Percentiles rank a stretch among this genome's conserved stretches.
Evolutionary conservation across 441 rosid species (phyloP).

Genomic region (Oxalis stricta): DNA sequence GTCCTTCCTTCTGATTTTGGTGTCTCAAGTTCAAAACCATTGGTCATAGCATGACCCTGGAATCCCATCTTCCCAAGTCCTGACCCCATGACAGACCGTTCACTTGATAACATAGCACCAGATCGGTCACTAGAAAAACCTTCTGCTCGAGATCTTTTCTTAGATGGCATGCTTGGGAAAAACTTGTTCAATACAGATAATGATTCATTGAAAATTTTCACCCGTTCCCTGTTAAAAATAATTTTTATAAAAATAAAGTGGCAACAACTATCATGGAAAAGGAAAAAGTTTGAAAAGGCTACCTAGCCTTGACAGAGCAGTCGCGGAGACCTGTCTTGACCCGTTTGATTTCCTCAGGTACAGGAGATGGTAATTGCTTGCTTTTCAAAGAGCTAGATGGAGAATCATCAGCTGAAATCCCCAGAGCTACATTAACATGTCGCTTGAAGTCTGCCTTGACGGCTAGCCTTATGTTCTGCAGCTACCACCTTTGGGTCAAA

Average conservation of each 20-base stretch:
- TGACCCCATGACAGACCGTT: slow-evolving; percentile 46
- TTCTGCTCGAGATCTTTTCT: slow-evolving; percentile 85
- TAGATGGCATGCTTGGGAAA: slow-evolving; percentile 66
- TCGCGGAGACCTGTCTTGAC: slow-evolving; percentile 55
- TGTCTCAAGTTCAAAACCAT: slow-evolving; percentile 66
- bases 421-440: slow-evolving; percentile 59
- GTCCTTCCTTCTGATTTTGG: slow-evolving; percentile 64
- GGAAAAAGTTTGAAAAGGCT: slow-evolving; percentile 18
- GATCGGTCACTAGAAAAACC: slow-evolving; percentile 44
- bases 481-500: slow-evolving; percentile 72
- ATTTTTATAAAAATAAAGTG: slow-evolving; percentile 23
- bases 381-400: slow-evolving; percentile 43
- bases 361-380: slow-evolving; percentile 37
- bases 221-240: slow-evolving; percentile 65
- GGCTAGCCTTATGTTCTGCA: slow-evolving; percentile 64
- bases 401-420: slow-evolving; percentile 64
- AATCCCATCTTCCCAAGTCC: slow-evolving; percentile 59
- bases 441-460: slow-evolving; percentile 68
- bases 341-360: slow-evolving; percentile 79
- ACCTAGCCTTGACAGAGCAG: slow-evolving; percentile 75
- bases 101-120: slow-evolving; percentile 38
- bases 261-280: slow-evolving; percentile 8
- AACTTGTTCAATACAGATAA: slow-evolving; percentile 70
- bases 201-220: slow-evolving; percentile 65
- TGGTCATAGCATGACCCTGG: slow-evolving; percentile 44